Percentiles rank a stretch among this genome's conserved stretches.
phyloP scores from a whole-genome alignment of 148 eudicot species.

The Silene latifolia region DNA sequence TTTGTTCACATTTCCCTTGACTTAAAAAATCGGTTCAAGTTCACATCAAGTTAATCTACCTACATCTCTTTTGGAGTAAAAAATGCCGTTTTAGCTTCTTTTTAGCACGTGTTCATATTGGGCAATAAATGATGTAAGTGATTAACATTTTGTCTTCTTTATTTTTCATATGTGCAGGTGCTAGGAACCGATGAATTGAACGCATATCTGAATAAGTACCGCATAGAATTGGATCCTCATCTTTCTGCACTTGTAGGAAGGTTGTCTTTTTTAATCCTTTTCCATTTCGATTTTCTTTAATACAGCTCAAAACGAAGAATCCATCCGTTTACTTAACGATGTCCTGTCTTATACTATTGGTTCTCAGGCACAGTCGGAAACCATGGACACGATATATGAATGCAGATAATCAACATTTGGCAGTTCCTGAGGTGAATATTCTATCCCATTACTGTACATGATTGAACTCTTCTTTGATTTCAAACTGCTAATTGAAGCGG shows the following conservation, averaged over 20 bases:
- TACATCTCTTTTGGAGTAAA: background rate
- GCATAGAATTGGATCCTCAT: constrained; percentile 75
- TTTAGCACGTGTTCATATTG: background rate
- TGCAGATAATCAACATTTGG: constrained; percentile 80
- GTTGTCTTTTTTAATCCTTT: constrained; percentile 28
- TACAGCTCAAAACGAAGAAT: background rate
- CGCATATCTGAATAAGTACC: constrained; percentile 72
- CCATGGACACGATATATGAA: constrained; percentile 86
- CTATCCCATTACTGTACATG: background rate
- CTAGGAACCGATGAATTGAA: constrained; percentile 83
- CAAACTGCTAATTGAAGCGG: background rate
- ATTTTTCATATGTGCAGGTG: constrained; percentile 36
- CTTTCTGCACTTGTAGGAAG: constrained; percentile 85
- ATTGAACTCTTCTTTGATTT: background rate
- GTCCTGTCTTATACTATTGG: background rate
- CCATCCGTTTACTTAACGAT: background rate
- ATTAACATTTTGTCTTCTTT: background rate
- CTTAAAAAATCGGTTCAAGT: too few species aligned
- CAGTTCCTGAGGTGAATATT: constrained; percentile 70
- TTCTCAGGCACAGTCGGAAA: constrained; percentile 74
- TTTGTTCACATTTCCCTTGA: too few species aligned
- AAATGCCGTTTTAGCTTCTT: background rate
- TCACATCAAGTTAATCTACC: background rate
- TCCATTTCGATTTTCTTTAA: background rate
- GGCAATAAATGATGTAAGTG: background rate